Conservation (phyloP, 2,329 filamentous ascomycete species). For the Phaeosphaeria sp. region DNA sequence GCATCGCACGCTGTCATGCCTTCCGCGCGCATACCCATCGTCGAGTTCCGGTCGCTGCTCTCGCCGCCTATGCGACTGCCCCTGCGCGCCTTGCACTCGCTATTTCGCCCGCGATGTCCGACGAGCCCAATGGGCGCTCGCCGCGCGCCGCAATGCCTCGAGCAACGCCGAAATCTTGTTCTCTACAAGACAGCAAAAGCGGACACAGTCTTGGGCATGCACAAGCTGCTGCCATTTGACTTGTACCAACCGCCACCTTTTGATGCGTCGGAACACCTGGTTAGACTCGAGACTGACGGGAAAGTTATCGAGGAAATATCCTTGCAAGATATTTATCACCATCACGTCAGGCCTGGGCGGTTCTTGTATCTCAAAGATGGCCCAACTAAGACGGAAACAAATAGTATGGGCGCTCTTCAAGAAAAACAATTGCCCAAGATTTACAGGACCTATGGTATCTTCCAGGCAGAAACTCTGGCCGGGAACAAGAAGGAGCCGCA, state of each 20-base stretch:
- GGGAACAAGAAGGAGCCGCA: background rate
- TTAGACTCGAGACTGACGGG: slow-evolving; percentile 20
- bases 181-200: slow-evolving; percentile 38
- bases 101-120: slow-evolving; percentile 21
- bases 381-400: slow-evolving; percentile 6
- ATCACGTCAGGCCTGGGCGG: slow-evolving; percentile 26
- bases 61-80: slow-evolving; percentile 22
- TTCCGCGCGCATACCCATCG: slow-evolving; percentile 11
- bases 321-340: slow-evolving; percentile 25
- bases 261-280: slow-evolving; percentile 18
- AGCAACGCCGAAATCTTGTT: slow-evolving; percentile 28
- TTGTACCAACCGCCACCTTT: slow-evolving; percentile 16
- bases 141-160: slow-evolving; percentile 20
- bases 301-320: slow-evolving; percentile 20
- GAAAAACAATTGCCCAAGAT: background rate
- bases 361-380: slow-evolving; percentile 22
- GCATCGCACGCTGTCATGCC: background rate
- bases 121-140: background rate
- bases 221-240: slow-evolving; percentile 31
- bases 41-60: slow-evolving; percentile 30
- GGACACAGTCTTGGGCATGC: slow-evolving; percentile 30
- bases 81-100: slow-evolving; percentile 15
- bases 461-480: slow-evolving; percentile 2
- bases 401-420: slow-evolving; percentile 1
- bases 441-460: background rate